Evolutionary conservation across 1,284 basidiomycete species (phyloP).

Genomic region (Puccinia polysora): DNA sequence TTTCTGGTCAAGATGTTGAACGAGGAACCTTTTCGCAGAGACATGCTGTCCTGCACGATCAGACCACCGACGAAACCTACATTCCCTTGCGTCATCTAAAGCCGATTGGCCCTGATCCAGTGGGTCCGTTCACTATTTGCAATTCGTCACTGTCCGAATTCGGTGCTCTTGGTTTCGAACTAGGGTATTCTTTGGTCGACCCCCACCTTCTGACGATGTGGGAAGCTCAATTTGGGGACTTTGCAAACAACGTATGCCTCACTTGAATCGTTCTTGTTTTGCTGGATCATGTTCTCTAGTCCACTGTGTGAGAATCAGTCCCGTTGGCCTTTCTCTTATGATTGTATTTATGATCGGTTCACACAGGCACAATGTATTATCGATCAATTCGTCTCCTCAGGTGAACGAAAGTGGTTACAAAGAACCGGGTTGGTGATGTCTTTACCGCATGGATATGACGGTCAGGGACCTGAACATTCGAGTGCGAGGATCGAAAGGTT

Average conservation of each 20-base stretch:
- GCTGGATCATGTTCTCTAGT: too few relatives aligned
- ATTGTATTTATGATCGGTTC: conserved; percentile 5
- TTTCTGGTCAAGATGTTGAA: conserved; percentile 85
- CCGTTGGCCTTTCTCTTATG: background rate
- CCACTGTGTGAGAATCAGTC: conserved; percentile 64
- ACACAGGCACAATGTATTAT: conserved; percentile 63
- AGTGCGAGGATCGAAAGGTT: conserved; percentile 77
- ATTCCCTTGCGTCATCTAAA: conserved; percentile 61
- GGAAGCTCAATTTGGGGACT: conserved; percentile 78
- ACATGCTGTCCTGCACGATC: conserved; percentile 84
- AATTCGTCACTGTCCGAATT: conserved; percentile 48
- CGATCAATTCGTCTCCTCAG: conserved; percentile 76
- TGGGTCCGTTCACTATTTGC: conserved; percentile 64
- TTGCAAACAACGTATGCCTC: conserved; percentile 66
- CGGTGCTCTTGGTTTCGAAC: conserved; percentile 64
- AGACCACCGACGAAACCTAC: conserved; percentile 67
- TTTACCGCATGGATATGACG: conserved; percentile 57
- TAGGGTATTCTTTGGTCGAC: conserved; percentile 65
- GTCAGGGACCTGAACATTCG: conserved; percentile 84
- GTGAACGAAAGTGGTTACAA: conserved; percentile 61
- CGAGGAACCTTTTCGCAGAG: conserved; percentile 79
- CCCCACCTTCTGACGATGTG: conserved; percentile 74
- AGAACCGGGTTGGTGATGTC: conserved; percentile 9
- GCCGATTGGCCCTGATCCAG: background rate
- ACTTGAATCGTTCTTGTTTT: too few relatives aligned